Evolutionary conservation across 148 eudicot genomes (phyloP), one percentile per base, ranked within the genome.

Genomic region (Gaultheria prostrata): DNA sequence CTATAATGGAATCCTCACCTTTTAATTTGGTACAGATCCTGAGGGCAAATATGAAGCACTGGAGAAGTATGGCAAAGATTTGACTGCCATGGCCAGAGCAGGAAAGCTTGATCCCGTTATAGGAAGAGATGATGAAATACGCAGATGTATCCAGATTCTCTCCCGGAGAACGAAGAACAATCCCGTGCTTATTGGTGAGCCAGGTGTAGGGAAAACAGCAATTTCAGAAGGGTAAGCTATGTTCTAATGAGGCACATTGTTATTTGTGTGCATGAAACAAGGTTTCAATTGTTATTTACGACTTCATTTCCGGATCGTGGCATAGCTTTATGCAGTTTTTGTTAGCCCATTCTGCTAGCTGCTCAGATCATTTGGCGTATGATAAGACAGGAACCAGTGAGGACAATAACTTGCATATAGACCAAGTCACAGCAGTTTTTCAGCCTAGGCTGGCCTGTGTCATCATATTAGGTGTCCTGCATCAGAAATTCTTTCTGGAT

Each of bases 191-290:
- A 96, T 96, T 84, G 99, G 99, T 56, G 99, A 96, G 87, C 99
- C 99, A 77, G 99, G 99, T 82, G 99, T 96, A 53, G 99, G 99
- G 77, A 96, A 96, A 91, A 94, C 99, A 56, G 99, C 98, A 35
- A 96, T 96, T 80, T 96, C 98, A 80, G 99, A 97, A 86, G 98
- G 98, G 98, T 94, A 87, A 84, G 94, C 59, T 28, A 54, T 74
- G 69, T 9, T 21, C 10, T 70, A 4, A 10, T 33, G 53, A 17
- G 75, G 56, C 39, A 65, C 43, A 17, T 7, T 8, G 65, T 26
- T 45, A 48, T 8, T 65, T n/a, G 51, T 67, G 43, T 46, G 7
- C 33, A 65, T 8, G 46, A 65, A 14, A 33, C 39, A 26, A 63
- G 10, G 13, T n/a, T 46, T 35, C 14, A 18, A 12, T 43, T 80